Percentiles rank a stretch among this genome's conserved stretches.
Conservation (phyloP, 2,329 filamentous ascomycete species). For the Pseudofabraea citricarpa region DNA sequence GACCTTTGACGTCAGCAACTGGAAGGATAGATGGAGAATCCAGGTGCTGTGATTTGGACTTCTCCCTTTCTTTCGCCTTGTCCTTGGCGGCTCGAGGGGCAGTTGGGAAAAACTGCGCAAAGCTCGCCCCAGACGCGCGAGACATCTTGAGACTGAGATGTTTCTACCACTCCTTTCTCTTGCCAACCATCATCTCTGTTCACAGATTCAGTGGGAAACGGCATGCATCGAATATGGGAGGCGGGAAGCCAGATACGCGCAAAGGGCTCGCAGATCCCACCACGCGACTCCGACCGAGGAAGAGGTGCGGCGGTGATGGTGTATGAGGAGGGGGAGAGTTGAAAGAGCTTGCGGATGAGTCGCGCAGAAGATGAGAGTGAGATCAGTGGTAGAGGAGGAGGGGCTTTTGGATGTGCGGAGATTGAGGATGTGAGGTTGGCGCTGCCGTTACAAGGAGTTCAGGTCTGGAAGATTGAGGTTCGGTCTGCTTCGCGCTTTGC, state of each 20-base stretch:
- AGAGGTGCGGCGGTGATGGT: too few relatives aligned
- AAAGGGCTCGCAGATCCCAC: constrained; percentile 9
- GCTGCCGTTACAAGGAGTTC: too few relatives aligned
- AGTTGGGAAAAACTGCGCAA: constrained; percentile 82
- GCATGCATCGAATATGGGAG: constrained; percentile 20
- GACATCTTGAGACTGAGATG: constrained; percentile 57
- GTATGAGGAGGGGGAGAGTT: constrained; percentile 4
- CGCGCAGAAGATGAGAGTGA: constrained; percentile 1
- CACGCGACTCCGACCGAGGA: constrained; percentile 18
- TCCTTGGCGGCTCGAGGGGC: constrained; percentile 55
- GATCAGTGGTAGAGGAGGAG: constrained; percentile 53
- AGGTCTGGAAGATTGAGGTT: constrained; percentile 40
- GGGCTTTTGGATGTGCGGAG: constrained; percentile 41
- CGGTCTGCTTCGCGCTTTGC: not conserved
- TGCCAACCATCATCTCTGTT: constrained; percentile 26
- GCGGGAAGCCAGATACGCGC: constrained; percentile 18
- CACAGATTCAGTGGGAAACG: constrained; percentile 16
- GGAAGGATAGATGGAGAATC: constrained; percentile 26
- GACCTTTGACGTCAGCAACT: constrained; percentile 28
- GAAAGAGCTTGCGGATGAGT: not conserved
- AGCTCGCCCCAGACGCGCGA: constrained; percentile 71
- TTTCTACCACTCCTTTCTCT: constrained; percentile 27
- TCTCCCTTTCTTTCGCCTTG: constrained; percentile 56
- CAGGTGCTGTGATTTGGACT: constrained; percentile 39
- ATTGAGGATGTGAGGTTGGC: too few relatives aligned